These are phyloP conservation scores for Aspergillus jensenii DNA, from an alignment of 2,329 filamentous ascomycete species.

Conservation along the genomic window DNA sequence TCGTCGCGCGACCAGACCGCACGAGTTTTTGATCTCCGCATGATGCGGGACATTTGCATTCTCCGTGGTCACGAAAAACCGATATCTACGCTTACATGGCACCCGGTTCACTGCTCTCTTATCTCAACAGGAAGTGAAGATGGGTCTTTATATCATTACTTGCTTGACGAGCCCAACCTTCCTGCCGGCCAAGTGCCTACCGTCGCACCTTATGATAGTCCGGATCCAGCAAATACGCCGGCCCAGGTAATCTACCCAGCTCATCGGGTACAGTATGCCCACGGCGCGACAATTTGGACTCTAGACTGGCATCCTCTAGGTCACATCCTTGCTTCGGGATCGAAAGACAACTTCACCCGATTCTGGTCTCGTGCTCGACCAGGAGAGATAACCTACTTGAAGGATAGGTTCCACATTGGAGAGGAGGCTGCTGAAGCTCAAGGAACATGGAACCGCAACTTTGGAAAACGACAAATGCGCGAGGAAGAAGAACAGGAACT, in stretches of 20 bases:
- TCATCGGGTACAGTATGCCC: conserved; percentile 81
- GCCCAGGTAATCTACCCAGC: conserved; percentile 91
- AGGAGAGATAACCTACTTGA: conserved; percentile 79
- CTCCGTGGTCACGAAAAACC: conserved; percentile 96
- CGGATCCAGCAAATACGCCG: conserved; percentile 75
- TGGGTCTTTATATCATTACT: conserved; percentile 86
- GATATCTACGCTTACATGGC: conserved; percentile 88
- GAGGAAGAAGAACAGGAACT: conserved; percentile 93
- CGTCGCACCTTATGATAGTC: conserved; percentile 78
- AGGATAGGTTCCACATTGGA: conserved; percentile 93
- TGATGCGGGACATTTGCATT: conserved; percentile 97
- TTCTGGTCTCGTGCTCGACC: conserved; percentile 94
- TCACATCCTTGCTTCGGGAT: conserved; percentile 91
- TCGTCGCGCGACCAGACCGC: conserved; percentile 91
- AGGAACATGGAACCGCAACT: conserved; percentile 87
- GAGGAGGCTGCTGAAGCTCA: conserved; percentile 90
- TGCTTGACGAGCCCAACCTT: conserved; percentile 92
- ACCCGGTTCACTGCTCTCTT: conserved; percentile 85
- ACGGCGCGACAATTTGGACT: conserved; percentile 96
- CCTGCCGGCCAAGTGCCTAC: conserved; percentile 70
- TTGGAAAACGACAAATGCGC: conserved; percentile 73
- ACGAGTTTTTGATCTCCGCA: conserved; percentile 88
- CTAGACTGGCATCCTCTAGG: conserved; percentile 97
- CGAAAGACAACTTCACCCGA: conserved; percentile 92
- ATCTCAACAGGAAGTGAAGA: conserved; percentile 89